phyloP scores from a whole-genome alignment of 768 basidiomycete species.

The Nidula microcarpa region DNA sequence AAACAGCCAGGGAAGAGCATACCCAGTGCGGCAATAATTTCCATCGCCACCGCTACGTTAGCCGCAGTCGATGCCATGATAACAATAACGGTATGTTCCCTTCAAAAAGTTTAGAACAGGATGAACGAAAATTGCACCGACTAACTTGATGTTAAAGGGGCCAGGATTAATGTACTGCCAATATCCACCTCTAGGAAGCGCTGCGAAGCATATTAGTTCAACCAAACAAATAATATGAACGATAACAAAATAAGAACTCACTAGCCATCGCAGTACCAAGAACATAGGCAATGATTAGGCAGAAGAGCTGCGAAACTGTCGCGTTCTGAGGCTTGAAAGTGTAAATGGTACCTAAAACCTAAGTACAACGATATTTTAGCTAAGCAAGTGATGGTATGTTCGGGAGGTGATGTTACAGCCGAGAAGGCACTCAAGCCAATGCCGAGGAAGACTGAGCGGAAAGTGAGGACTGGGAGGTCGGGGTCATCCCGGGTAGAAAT shows the following conservation, averaged over 20 bases:
- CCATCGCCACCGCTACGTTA: constrained; percentile 46
- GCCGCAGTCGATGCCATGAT: constrained; percentile 56
- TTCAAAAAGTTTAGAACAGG: constrained; percentile 1
- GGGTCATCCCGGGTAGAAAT: constrained; percentile 48
- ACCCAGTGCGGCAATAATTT: constrained; percentile 50
- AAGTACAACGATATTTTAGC: neutral
- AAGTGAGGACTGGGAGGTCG: constrained; percentile 40
- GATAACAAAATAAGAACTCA: constrained; percentile 16
- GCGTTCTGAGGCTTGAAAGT: constrained; percentile 44
- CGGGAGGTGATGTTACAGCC: constrained; percentile 18
- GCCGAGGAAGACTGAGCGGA: constrained; percentile 46
- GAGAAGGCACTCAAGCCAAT: constrained; percentile 46
- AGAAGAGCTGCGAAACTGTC: constrained; percentile 51
- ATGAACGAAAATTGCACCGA: neutral
- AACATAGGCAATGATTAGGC: constrained; percentile 53
- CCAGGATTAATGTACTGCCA: constrained; percentile 53
- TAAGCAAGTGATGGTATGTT: neutral
- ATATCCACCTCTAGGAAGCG: constrained; percentile 37
- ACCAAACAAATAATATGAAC: too few relatives aligned
- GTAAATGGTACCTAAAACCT: constrained; percentile 34
- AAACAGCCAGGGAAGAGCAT: neutral
- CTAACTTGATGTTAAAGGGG: constrained; percentile 54
- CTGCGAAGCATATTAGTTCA: constrained; percentile 4
- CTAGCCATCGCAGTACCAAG: constrained; percentile 46
- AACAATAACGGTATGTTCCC: constrained; percentile 51